phyloP scores from a whole-genome alignment of 1,284 basidiomycete genomes.

The Cerioporus squamosus region DNA sequence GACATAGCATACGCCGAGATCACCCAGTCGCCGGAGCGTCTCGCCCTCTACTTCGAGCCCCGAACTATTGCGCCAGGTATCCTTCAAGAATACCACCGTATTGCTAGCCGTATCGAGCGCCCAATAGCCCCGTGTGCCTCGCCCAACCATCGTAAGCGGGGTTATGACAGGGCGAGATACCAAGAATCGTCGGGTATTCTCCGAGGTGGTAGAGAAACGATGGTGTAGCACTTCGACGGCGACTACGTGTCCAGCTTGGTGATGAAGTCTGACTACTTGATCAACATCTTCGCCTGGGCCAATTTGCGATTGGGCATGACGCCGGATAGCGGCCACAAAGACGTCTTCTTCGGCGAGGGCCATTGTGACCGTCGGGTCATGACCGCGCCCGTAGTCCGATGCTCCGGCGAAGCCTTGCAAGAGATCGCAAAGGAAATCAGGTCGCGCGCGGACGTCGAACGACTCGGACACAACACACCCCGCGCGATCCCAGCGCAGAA shows the following conservation, averaged over 20 bases:
- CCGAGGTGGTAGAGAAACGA: too few species aligned
- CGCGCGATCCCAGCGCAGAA: constrained; percentile 12
- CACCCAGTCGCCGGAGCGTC: constrained; percentile 12
- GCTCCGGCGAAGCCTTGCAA: too few species aligned
- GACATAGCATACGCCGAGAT: neutral
- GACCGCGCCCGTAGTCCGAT: neutral
- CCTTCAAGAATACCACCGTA: constrained; percentile 5
- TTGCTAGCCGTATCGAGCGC: neutral
- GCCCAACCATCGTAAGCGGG: neutral
- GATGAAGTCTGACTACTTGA: neutral
- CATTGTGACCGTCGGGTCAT: neutral
- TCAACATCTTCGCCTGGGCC: constrained; percentile 5
- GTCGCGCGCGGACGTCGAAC: constrained; percentile 9
- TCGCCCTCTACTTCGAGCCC: constrained; percentile 28
- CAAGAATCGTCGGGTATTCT: neutral
- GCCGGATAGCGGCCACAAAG: neutral
- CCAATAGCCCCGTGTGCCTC: constrained; percentile 13
- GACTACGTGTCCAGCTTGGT: neutral
- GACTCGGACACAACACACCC: constrained; percentile 3
- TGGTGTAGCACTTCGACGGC: neutral
- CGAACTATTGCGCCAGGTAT: neutral
- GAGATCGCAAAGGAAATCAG: constrained; percentile 5
- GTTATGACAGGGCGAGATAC: constrained; percentile 10
- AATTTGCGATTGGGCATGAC: constrained; percentile 1
- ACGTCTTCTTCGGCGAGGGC: constrained; percentile 9